Evolutionary conservation across 768 basidiomycete genomes (phyloP).

Genomic region (Termitomyces sp.): DNA sequence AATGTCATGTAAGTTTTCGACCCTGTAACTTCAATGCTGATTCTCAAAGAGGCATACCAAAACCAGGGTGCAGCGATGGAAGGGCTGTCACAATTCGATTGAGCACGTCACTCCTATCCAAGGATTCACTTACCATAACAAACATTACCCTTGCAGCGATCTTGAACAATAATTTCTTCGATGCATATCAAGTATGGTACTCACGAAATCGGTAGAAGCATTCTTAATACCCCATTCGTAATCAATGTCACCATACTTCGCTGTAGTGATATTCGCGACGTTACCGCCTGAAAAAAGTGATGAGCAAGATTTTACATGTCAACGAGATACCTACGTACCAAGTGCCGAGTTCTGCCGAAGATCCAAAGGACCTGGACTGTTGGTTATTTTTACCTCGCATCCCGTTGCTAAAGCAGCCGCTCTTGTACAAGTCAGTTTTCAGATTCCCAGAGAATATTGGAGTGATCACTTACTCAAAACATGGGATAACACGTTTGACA

Average conservation of each 20-base stretch:
- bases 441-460: not conserved
- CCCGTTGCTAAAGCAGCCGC: conserved; percentile 18
- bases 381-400: conserved; percentile 14
- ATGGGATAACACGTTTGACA: conserved; percentile 56
- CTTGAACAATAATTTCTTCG: not conserved
- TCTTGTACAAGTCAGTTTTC: conserved; percentile 5
- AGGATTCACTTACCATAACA: conserved; percentile 49
- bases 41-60: conserved; percentile 36
- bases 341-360: conserved; percentile 32
- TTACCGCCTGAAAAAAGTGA: conserved; percentile 43
- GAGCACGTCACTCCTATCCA: not conserved
- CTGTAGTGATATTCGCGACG: conserved; percentile 57
- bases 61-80: conserved; percentile 71
- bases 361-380: conserved; percentile 11
- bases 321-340: conserved; percentile 24
- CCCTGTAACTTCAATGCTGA: not conserved
- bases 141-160: conserved; percentile 53
- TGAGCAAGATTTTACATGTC: not conserved
- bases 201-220: conserved; percentile 81
- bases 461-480: conserved; percentile 28
- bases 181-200: conserved; percentile 16
- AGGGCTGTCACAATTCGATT: conserved; percentile 28
- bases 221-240: conserved; percentile 61
- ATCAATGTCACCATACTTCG: conserved; percentile 57
- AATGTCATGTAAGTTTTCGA: not conserved